Base-by-base conservation (phyloP, 257 asterid species). In the Nicotiana knightiana region DNA sequence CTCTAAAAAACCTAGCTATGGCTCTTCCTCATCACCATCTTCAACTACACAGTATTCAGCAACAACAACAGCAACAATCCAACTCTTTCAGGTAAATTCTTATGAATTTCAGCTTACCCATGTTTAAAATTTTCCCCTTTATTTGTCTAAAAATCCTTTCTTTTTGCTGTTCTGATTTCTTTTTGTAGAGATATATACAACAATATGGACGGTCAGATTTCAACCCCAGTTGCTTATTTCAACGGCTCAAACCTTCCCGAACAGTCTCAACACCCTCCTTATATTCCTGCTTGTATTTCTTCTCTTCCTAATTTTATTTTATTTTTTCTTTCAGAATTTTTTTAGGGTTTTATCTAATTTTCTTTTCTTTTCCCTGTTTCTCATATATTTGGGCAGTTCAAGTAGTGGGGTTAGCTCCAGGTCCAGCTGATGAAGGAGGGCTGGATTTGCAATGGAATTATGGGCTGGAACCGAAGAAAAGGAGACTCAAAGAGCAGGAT, bases 241-340 rank as follows among this genome's bases (percentile, higher is more conserved):
- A 88, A 85, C 82, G 88, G 88, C 78, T 87, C 91, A n/a, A 91
- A 87, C 87, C 90, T 93, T 54, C 91, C 94, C 32, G 97, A 96
- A 88, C 93, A 85, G 70, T 64, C 91, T 75, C 84, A 89, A 55
- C 99, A 94, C 75, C 98, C 98, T 32, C 98, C 99, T 39, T 96
- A 93, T 83, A 81, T 93, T 62, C 96, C 98, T 85, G 95, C 97
- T n/a, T 93, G 99, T 96, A 90, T 66, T 33, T 21, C 62, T 46
- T 26, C 48, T 39, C 58, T 33, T 70, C 77, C 58, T 33, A n/a
- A 16, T 33, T 54, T 63, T 15, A 32, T 15, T 39, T 67, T 26
- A 28, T 32, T 2, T 6, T 35, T 33, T 58, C 28, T 9, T 43
- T 17, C 5, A 17, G 1, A 64, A 53, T 1, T 10, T 7, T 43